A percentile compares a stretch with the other conserved stretches of the same genome.
These are phyloP conservation scores for Paraleonurus japonicus DNA, from an alignment of 257 asterid genomes.

Conservation along the genomic window DNA sequence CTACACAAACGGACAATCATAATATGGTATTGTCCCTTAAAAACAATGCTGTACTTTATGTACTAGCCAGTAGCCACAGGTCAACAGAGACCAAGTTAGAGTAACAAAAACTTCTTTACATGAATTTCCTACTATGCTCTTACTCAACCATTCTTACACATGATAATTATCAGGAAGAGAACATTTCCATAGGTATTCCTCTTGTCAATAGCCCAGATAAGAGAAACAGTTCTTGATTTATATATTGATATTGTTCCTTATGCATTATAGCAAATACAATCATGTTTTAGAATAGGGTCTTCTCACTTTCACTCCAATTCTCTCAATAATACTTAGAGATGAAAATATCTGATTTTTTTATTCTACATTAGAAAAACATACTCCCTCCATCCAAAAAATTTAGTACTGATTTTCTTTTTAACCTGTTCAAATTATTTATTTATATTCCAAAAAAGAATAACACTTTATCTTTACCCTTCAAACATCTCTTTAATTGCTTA, in stretches of 20 bases:
- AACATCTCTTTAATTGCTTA: no score
- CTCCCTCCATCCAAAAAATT: no score
- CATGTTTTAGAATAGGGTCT: background rate
- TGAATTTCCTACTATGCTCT: background rate
- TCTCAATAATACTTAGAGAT: background rate
- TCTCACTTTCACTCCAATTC: background rate
- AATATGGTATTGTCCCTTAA: background rate
- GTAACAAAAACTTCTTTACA: background rate
- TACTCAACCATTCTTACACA: constrained; percentile 7
- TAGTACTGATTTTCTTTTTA: no score
- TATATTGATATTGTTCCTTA: background rate
- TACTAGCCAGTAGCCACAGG: background rate
- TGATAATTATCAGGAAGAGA: constrained; percentile 9
- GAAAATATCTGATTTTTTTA: background rate
- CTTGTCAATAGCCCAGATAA: background rate
- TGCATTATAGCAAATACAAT: background rate
- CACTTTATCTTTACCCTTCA: no score
- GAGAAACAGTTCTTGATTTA: background rate
- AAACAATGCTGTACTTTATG: background rate
- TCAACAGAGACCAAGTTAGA: background rate
- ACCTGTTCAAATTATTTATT: no score
- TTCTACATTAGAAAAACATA: background rate
- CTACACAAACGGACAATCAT: background rate
- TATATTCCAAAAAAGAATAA: no score
- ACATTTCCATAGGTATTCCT: background rate